phyloP scores from a whole-genome alignment of 352 stramenopile genomes.

The Phytophthora ramorum region DNA sequence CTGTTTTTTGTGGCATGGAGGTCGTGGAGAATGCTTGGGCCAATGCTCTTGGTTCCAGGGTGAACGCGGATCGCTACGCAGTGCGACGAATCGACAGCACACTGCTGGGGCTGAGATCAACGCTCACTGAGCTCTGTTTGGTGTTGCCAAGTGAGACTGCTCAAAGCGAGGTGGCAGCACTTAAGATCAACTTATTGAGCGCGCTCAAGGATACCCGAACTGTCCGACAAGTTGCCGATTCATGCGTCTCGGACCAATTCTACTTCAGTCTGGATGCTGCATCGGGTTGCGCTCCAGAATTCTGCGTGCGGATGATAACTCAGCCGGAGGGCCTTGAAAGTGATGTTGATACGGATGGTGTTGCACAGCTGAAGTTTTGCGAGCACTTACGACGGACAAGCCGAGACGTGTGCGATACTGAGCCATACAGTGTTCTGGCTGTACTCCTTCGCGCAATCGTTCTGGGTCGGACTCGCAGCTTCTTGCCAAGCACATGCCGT shows the following conservation, averaged over 20 bases:
- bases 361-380: slow-evolving; percentile 32
- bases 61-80: neutral
- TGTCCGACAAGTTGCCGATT: slow-evolving; percentile 16
- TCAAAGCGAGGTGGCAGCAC: slow-evolving; percentile 1
- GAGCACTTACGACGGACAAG: slow-evolving; percentile 14
- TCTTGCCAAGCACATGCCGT: slow-evolving; percentile 21
- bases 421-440: slow-evolving; percentile 39
- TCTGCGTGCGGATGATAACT: slow-evolving; percentile 38
- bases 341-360: neutral
- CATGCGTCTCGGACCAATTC: slow-evolving; percentile 17
- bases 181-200: slow-evolving; percentile 23
- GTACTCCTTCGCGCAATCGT: slow-evolving; percentile 41
- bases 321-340: neutral
- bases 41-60: neutral
- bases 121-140: slow-evolving; percentile 42
- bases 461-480: slow-evolving; percentile 12
- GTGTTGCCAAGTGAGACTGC: slow-evolving; percentile 9
- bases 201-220: slow-evolving; percentile 4
- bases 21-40: slow-evolving; percentile 25
- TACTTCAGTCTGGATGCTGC: slow-evolving; percentile 38
- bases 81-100: slow-evolving; percentile 48
- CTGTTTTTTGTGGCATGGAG: slow-evolving; percentile 17
- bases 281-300: slow-evolving; percentile 28
- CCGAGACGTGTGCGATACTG: slow-evolving; percentile 27
- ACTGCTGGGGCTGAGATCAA: slow-evolving; percentile 33